These are phyloP conservation scores for Aegilops speltoides DNA, from an alignment of 176 grass and related monocot species.

Conservation along the genomic window DNA sequence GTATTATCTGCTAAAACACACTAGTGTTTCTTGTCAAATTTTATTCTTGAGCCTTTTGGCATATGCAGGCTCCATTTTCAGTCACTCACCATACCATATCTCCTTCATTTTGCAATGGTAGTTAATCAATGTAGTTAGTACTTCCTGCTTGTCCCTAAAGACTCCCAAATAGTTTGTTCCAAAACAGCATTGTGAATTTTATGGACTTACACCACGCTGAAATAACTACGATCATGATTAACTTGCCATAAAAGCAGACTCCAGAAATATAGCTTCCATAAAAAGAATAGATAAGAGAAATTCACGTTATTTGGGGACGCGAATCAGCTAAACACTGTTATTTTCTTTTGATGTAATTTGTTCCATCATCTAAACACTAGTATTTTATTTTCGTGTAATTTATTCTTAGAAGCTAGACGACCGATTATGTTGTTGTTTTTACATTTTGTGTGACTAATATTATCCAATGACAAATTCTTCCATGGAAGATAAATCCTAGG, in stretches of 20 bases:
- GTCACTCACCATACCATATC: background rate
- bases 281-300: background rate
- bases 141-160: background rate
- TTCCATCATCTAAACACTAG: background rate
- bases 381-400: background rate
- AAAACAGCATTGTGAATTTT: constrained; percentile 9
- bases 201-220: background rate
- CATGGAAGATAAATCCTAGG: background rate
- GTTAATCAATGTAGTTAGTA: background rate
- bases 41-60: background rate
- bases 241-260: background rate
- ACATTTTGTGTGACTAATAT: background rate
- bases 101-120: constrained; percentile 10
- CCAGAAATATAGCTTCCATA: background rate
- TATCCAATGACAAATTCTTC: background rate
- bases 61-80: background rate
- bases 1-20: background rate
- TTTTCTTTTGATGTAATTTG: background rate
- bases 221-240: background rate
- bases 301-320: background rate
- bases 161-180: constrained; percentile 10
- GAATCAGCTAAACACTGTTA: constrained; percentile 1
- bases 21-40: background rate
- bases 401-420: background rate
- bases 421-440: background rate